Conservation (phyloP, 148 eudicot genomes). For the Diospyros kaki region DNA sequence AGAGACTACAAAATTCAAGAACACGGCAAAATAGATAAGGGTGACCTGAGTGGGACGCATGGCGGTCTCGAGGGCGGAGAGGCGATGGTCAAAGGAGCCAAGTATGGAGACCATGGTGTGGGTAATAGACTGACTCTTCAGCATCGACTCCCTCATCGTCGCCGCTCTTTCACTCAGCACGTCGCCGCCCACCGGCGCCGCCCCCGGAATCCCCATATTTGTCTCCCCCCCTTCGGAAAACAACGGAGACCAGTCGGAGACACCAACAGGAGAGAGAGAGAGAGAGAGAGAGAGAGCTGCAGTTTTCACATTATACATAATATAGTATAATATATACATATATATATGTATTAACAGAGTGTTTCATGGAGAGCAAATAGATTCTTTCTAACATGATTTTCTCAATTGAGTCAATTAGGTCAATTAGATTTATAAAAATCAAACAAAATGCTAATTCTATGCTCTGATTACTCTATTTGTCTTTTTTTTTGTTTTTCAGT, state of each 20-base stretch:
- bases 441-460: too few species aligned
- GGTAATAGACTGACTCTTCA: conserved; percentile 71
- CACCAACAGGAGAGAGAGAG: conserved; percentile 1
- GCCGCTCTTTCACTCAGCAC: conserved; percentile 61
- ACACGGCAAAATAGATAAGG: neutral
- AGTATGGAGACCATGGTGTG: conserved; percentile 73
- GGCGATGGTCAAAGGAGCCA: conserved; percentile 95
- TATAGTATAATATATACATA: too few species aligned
- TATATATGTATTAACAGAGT: too few species aligned
- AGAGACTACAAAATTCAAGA: neutral
- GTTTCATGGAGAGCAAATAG: too few species aligned
- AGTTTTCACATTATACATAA: too few species aligned
- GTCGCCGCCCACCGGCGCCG: conserved; percentile 32
- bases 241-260: neutral
- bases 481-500: too few species aligned
- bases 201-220: conserved; percentile 35
- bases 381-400: too few species aligned
- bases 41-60: conserved; percentile 97
- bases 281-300: too few species aligned
- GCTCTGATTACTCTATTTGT: too few species aligned
- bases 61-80: conserved; percentile 93
- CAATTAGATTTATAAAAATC: too few species aligned
- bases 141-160: conserved; percentile 76
- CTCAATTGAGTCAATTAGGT: too few species aligned
- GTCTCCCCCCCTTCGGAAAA: too few species aligned